phyloP scores from a whole-genome alignment of 768 basidiomycete genomes.

The Russula ochroleuca region DNA sequence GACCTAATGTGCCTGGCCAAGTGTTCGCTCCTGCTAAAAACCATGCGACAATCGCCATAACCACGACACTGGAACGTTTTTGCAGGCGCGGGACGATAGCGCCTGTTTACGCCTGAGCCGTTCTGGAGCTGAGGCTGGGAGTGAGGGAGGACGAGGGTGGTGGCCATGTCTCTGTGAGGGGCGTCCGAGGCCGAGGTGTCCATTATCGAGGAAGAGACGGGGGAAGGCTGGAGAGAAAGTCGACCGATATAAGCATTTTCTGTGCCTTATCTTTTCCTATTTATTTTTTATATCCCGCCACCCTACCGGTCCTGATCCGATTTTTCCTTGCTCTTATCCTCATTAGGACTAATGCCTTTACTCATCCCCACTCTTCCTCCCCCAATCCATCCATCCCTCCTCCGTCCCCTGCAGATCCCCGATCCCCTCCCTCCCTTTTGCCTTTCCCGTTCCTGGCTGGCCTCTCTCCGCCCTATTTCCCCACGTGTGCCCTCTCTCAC shows the following conservation, averaged over 20 bases:
- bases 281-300: constrained; percentile 6
- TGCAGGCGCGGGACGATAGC: constrained; percentile 78
- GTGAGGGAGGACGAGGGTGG: constrained; percentile 13
- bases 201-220: constrained; percentile 12
- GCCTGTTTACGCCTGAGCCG: constrained; percentile 43
- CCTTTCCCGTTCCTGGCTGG: constrained; percentile 13
- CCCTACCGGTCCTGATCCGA: background rate
- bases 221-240: background rate
- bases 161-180: constrained; percentile 20
- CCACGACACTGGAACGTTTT: constrained; percentile 96
- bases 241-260: constrained; percentile 22
- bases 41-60: constrained; percentile 94
- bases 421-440: background rate
- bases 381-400: constrained; percentile 1
- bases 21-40: constrained; percentile 94
- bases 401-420: constrained; percentile 17
- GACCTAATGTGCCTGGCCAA: constrained; percentile 93
- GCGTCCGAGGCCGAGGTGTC: constrained; percentile 18
- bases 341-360: constrained; percentile 20
- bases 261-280: constrained; percentile 23
- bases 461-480: constrained; percentile 1
- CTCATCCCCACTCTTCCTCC: constrained; percentile 5
- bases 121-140: constrained; percentile 21
- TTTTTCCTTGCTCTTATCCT: constrained; percentile 26
- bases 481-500: background rate